Percentiles rank a stretch among this genome's conserved stretches.
Conservation (phyloP, 2,329 filamentous ascomycete species). For the Coniochaeta hoffmannii region DNA sequence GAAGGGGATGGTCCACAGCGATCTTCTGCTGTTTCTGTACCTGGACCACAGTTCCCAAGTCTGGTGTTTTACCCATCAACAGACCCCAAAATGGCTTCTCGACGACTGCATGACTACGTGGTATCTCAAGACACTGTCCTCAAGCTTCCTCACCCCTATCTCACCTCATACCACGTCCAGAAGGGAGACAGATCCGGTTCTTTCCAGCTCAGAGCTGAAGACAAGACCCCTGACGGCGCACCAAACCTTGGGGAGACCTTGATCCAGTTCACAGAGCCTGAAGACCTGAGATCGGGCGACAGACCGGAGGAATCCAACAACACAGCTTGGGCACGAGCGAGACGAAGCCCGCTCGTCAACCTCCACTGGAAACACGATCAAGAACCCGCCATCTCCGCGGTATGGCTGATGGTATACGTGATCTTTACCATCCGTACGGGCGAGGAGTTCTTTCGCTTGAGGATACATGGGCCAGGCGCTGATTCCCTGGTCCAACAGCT, state of each 20-base stretch:
- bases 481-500: constrained; percentile 15
- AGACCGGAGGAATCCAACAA: constrained; percentile 41
- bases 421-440: constrained; percentile 42
- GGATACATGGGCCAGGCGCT: constrained; percentile 27
- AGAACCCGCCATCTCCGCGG: constrained; percentile 38
- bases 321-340: constrained; percentile 48
- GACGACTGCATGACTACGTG: constrained; percentile 16
- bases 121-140: constrained; percentile 17
- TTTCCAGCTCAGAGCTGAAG: constrained; percentile 11
- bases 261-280: constrained; percentile 23
- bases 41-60: not conserved
- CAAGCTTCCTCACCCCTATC: constrained; percentile 22
- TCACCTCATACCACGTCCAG: constrained; percentile 18
- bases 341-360: constrained; percentile 40
- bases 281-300: constrained; percentile 22
- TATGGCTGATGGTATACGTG: constrained; percentile 45
- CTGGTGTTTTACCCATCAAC: not conserved
- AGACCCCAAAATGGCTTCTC: constrained; percentile 9
- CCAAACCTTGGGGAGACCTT: constrained; percentile 9
- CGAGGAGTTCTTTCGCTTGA: constrained; percentile 41
- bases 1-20: not conserved
- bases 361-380: constrained; percentile 33
- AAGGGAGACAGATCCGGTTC: constrained; percentile 5
- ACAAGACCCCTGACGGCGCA: constrained; percentile 4
- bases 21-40: not conserved